Percentiles rank a stretch among this genome's conserved stretches.
Conservation (phyloP, 129 eudicot species). For the Flaveria linearis region DNA sequence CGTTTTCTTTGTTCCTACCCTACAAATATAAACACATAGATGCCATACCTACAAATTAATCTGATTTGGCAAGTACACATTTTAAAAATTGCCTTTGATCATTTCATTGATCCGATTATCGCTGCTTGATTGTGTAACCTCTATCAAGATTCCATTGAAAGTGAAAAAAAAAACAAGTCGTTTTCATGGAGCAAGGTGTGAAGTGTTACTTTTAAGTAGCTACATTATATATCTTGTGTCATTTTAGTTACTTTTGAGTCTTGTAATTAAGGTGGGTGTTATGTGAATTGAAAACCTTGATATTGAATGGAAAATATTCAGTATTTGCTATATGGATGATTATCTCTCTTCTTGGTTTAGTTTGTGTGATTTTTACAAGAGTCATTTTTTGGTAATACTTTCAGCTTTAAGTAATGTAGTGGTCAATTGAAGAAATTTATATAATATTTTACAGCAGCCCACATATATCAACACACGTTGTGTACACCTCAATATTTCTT, state of each 20-base stretch:
- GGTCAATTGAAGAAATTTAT: no score
- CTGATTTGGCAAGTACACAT: slow-evolving; percentile 52
- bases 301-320: slow-evolving; percentile 18
- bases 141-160: slow-evolving; percentile 39
- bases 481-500: no score
- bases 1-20: not conserved
- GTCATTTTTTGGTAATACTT: no score
- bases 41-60: slow-evolving; percentile 34
- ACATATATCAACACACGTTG: no score
- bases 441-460: no score
- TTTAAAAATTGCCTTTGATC: slow-evolving; percentile 42
- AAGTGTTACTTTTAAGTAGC: slow-evolving; percentile 43
- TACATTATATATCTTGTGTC: slow-evolving; percentile 8
- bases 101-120: slow-evolving; percentile 19
- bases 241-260: slow-evolving; percentile 29
- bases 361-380: not conserved
- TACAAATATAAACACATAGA: slow-evolving; percentile 5
- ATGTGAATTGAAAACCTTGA: slow-evolving; percentile 39
- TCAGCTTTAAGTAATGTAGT: no score
- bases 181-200: slow-evolving; percentile 27
- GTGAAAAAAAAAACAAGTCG: not conserved
- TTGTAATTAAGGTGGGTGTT: slow-evolving; percentile 15
- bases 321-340: slow-evolving; percentile 24
- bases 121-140: slow-evolving; percentile 48
- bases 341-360: not conserved